A percentile compares a stretch with the other conserved stretches of the same genome.
Conservation (phyloP, 1,139 yeast genomes). For the Blastobotrys raffinosifermentans region DNA sequence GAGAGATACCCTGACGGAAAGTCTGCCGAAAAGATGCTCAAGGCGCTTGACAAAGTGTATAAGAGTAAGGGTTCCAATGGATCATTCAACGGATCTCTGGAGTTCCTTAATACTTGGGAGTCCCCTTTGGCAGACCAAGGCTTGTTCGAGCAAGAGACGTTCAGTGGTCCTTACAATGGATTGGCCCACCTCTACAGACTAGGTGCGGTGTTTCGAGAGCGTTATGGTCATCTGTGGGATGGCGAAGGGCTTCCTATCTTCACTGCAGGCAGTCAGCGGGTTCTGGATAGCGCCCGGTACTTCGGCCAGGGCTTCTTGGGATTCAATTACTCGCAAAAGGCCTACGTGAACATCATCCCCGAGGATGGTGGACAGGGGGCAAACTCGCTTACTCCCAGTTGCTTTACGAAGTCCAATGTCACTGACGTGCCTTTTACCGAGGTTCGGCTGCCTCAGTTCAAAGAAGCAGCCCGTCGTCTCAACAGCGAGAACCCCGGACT, state of each 20-base stretch:
- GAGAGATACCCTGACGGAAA: conserved; percentile 17
- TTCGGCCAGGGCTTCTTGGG: conserved; percentile 15
- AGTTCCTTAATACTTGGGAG: conserved; percentile 12
- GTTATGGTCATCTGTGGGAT: conserved; percentile 21
- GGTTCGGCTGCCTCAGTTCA: not conserved
- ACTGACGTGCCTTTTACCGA: conserved; percentile 4
- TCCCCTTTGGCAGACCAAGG: conserved; percentile 8
- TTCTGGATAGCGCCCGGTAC: conserved; percentile 14
- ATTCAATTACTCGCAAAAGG: conserved; percentile 11
- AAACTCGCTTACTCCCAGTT: conserved; percentile 12
- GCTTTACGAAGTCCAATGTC: conserved; percentile 5
- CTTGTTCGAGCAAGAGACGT: conserved; percentile 14
- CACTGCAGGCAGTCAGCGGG: conserved; percentile 14
- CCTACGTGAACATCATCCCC: conserved; percentile 17
- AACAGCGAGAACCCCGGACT: conserved; percentile 26
- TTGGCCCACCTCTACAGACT: conserved; percentile 7
- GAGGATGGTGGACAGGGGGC: conserved; percentile 8
- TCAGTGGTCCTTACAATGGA: conserved; percentile 18
- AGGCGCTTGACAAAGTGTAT: conserved; percentile 6
- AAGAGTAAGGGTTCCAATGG: conserved; percentile 6
- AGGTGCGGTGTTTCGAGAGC: conserved; percentile 10
- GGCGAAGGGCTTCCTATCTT: conserved; percentile 23
- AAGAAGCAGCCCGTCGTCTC: conserved; percentile 5
- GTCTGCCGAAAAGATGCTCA: conserved; percentile 4
- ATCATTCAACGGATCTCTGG: conserved; percentile 13